phyloP scores from a whole-genome alignment of 768 basidiomycete species.

The Leccinum barrowsii region DNA sequence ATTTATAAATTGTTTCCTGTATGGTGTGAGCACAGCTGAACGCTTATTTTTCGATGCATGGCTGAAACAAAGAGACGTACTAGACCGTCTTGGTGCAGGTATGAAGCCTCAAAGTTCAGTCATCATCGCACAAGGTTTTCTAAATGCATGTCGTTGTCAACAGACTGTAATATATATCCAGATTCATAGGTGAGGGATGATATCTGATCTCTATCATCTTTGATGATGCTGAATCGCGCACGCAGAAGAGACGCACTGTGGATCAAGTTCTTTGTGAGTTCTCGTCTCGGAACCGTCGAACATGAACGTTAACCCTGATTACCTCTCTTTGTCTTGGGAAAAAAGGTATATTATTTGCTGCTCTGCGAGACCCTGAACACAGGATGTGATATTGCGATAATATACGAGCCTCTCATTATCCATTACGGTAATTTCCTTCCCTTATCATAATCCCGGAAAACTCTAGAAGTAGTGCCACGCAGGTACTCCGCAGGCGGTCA shows the following conservation, averaged over 20 bases:
- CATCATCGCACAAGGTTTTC: not conserved
- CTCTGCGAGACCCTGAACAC: conserved; percentile 49
- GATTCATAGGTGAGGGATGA: conserved; percentile 32
- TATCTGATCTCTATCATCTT: not conserved
- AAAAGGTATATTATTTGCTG: conserved; percentile 41
- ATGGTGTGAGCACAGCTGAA: not conserved
- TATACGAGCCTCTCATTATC: conserved; percentile 46
- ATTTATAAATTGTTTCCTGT: not conserved
- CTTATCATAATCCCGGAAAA: not conserved
- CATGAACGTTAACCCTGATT: not conserved
- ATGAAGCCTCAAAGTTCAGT: not conserved
- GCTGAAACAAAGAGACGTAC: not conserved
- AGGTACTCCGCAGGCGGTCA: conserved; percentile 9
- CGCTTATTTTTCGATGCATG: not conserved
- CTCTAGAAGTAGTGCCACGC: conserved; percentile 25
- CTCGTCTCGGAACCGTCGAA: not conserved
- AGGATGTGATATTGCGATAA: conserved; percentile 40
- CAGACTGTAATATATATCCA: conserved; percentile 12
- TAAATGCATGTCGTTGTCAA: not conserved
- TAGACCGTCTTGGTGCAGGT: not conserved
- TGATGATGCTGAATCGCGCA: not conserved
- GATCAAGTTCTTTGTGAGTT: conserved; percentile 45
- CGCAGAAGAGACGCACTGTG: conserved; percentile 39
- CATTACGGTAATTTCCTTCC: conserved; percentile 37
- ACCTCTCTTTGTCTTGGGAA: not conserved